Evolutionary conservation across 768 basidiomycete species (phyloP).

Genomic region (Suillus sp.): DNA sequence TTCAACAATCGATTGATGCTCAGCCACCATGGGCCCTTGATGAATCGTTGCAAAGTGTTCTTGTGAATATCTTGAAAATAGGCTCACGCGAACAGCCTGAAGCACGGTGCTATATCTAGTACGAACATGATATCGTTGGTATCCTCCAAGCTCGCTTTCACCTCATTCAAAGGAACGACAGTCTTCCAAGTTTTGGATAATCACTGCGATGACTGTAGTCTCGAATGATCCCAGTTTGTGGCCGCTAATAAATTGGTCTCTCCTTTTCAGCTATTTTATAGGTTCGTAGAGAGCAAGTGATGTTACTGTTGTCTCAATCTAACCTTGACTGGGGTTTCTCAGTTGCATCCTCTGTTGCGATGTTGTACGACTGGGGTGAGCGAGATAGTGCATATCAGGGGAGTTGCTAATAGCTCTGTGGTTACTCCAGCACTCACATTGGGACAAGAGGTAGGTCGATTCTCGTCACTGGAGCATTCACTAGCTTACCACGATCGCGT

Average conservation of each 20-base stretch:
- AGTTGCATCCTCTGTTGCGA: neutral
- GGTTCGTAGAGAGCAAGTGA: neutral
- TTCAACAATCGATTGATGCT: too few relatives aligned
- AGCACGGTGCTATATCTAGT: too few relatives aligned
- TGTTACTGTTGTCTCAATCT: neutral
- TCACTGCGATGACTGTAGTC: neutral
- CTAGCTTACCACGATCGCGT: neutral
- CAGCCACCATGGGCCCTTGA: too few relatives aligned
- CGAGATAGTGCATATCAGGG: neutral
- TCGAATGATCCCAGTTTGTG: neutral
- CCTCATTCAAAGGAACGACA: too few relatives aligned
- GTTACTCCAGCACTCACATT: neutral
- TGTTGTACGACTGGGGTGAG: neutral
- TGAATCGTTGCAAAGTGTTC: too few relatives aligned
- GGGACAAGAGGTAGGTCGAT: neutral
- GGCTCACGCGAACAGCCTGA: too few relatives aligned
- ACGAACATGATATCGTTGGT: too few relatives aligned
- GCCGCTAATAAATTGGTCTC: neutral
- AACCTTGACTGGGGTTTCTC: neutral
- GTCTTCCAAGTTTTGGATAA: too few relatives aligned
- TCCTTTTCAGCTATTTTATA: neutral
- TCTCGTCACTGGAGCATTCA: too few relatives aligned
- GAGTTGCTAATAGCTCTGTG: neutral
- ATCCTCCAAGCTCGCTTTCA: too few relatives aligned
- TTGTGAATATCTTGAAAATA: too few relatives aligned